phyloP scores from a whole-genome alignment of 2,329 filamentous ascomycete genomes.

The Colletotrichum graminicola region DNA sequence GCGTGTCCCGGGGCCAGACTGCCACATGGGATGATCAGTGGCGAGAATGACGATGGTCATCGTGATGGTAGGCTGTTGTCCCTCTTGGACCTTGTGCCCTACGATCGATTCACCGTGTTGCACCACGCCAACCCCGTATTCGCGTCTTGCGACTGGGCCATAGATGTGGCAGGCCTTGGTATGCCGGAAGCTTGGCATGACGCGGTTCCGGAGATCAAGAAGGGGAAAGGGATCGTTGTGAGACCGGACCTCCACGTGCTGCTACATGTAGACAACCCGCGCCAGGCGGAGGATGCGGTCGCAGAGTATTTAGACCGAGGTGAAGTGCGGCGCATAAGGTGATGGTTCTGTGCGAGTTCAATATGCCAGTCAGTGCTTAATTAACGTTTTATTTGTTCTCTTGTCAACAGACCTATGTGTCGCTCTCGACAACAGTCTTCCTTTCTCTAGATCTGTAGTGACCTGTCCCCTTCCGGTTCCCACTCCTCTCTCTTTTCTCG shows the following conservation, averaged over 20 bases:
- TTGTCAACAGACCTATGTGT: too few relatives aligned
- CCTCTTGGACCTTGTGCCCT: slow-evolving; percentile 28
- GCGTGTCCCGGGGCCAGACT: slow-evolving; percentile 29
- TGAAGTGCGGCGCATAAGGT: background rate
- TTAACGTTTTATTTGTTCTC: too few relatives aligned
- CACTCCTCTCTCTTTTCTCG: too few relatives aligned
- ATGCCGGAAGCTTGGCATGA: slow-evolving; percentile 23
- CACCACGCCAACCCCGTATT: slow-evolving; percentile 21
- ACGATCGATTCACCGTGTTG: slow-evolving; percentile 33
- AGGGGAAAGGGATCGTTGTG: slow-evolving; percentile 25
- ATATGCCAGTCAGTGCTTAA: background rate
- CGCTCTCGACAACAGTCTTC: too few relatives aligned
- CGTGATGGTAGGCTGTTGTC: background rate
- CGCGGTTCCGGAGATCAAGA: slow-evolving; percentile 23
- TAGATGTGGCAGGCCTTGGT: slow-evolving; percentile 22
- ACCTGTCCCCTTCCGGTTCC: too few relatives aligned
- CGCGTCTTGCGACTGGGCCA: slow-evolving; percentile 29
- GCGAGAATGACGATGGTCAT: background rate
- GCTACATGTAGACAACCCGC: slow-evolving; percentile 11
- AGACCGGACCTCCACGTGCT: slow-evolving; percentile 35
- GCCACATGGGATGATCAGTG: slow-evolving; percentile 20
- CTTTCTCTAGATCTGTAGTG: too few relatives aligned
- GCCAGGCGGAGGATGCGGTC: slow-evolving; percentile 12
- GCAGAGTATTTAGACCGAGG: slow-evolving; percentile 10
- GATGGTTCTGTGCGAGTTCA: background rate